phyloP scores from a whole-genome alignment of 2,329 filamentous ascomycete genomes.

The Trichothecium sympodiale region DNA sequence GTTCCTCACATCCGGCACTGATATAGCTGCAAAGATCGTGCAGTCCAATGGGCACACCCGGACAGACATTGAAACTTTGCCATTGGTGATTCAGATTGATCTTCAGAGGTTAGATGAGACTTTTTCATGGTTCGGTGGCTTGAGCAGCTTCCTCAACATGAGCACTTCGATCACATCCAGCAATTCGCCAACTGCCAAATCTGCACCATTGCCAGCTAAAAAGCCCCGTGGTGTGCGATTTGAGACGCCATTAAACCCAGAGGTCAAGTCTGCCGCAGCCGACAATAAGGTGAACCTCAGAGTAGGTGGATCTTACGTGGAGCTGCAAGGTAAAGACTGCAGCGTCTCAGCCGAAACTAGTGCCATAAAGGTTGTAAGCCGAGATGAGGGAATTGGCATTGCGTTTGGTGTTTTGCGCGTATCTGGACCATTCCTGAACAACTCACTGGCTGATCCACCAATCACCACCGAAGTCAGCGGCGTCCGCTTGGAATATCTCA shows the following conservation, averaged over 20 bases:
- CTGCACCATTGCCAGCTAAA: constrained; percentile 22
- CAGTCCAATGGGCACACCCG: constrained; percentile 32
- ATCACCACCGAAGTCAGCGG: constrained; percentile 52
- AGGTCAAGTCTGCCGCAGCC: constrained; percentile 32
- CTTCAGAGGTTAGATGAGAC: constrained; percentile 75
- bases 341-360: constrained; percentile 65
- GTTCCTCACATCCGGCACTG: constrained; percentile 44
- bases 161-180: constrained; percentile 74
- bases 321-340: constrained; percentile 69
- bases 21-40: constrained; percentile 42
- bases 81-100: constrained; percentile 66
- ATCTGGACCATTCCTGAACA: constrained; percentile 54
- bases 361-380: constrained; percentile 69
- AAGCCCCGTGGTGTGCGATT: constrained; percentile 49
- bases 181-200: constrained; percentile 31
- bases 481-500: constrained; percentile 62
- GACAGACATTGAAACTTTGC: constrained; percentile 63
- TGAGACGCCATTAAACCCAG: constrained; percentile 37
- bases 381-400: constrained; percentile 60
- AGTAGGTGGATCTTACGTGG: constrained; percentile 64
- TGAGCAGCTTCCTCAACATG: constrained; percentile 84
- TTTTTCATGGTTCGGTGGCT: constrained; percentile 77
- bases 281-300: constrained; percentile 64
- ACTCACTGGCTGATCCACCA: constrained; percentile 43
- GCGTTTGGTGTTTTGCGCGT: constrained; percentile 67